A percentile compares a stretch with the other conserved stretches of the same genome.
These are phyloP conservation scores for Vitis amurensis DNA, from an alignment of 164 flowering plant species.

Conservation along the genomic window DNA sequence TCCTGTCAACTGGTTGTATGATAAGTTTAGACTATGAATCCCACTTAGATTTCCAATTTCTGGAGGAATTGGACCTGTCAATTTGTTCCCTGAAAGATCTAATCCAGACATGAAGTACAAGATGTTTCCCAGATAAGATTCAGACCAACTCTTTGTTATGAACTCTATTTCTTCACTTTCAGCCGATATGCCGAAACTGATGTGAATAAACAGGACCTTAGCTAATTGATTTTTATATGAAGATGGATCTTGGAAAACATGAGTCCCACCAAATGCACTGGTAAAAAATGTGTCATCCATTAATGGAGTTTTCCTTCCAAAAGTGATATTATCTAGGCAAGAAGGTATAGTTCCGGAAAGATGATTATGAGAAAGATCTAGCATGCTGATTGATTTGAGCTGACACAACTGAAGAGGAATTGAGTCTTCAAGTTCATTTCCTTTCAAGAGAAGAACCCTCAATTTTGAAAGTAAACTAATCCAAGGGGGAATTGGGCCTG, in stretches of 20 bases:
- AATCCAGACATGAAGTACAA: constrained; percentile 14
- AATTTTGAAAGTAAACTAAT: background rate
- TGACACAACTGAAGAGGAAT: background rate
- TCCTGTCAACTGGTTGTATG: constrained; percentile 18
- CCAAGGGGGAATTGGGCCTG: background rate
- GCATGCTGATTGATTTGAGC: background rate
- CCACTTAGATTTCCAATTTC: constrained; percentile 17
- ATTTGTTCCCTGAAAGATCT: constrained; percentile 23
- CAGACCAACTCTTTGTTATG: constrained; percentile 6
- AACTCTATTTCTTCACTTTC: constrained; percentile 11
- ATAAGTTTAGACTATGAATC: constrained; percentile 15
- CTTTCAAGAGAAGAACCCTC: background rate
- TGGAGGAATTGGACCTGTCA: constrained; percentile 21
- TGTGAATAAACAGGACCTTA: too few relatives aligned
- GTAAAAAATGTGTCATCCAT: constrained; percentile 3
- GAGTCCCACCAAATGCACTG: background rate
- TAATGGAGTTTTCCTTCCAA: background rate
- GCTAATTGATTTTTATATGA: too few relatives aligned
- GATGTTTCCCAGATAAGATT: constrained; percentile 7
- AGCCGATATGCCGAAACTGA: background rate
- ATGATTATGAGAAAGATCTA: constrained; percentile 1
- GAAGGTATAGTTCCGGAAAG: constrained; percentile 19
- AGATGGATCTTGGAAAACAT: background rate
- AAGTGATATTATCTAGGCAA: constrained; percentile 9
- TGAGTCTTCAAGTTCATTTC: background rate